Evolutionary conservation across 2,329 filamentous ascomycete species (phyloP).

Genomic region (Teratosphaeria gauchensis): DNA sequence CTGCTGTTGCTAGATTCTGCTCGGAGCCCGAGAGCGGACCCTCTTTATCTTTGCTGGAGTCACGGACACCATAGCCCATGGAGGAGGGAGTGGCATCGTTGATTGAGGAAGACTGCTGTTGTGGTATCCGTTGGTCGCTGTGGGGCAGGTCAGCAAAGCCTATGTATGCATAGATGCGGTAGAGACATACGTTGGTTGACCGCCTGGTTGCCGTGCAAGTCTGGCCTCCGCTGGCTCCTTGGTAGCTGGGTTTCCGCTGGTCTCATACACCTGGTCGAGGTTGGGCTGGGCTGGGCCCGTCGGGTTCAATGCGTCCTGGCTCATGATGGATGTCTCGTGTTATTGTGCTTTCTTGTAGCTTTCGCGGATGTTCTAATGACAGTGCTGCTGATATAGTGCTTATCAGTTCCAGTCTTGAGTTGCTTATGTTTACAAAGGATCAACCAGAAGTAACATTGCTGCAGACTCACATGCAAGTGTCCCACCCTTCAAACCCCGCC

Average conservation of each 20-base stretch:
- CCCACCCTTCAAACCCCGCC: not conserved
- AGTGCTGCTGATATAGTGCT: too few species aligned
- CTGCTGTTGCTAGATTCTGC: slow-evolving; percentile 26
- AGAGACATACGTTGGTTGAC: slow-evolving; percentile 8
- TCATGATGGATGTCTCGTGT: slow-evolving; percentile 1
- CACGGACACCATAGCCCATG: slow-evolving; percentile 34
- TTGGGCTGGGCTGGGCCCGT: slow-evolving; percentile 36
- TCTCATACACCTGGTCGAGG: slow-evolving; percentile 36
- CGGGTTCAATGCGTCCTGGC: slow-evolving; percentile 24
- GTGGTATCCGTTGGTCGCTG: slow-evolving; percentile 29
- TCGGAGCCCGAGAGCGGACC: slow-evolving; percentile 29
- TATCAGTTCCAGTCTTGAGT: not conserved
- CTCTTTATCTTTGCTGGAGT: slow-evolving; percentile 37
- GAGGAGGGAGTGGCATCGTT: slow-evolving; percentile 29
- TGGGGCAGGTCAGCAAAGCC: not conserved
- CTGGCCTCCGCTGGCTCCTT: slow-evolving; percentile 32
- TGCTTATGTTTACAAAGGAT: not conserved
- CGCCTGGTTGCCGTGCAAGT: slow-evolving; percentile 15
- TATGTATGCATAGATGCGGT: not conserved
- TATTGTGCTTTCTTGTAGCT: not conserved
- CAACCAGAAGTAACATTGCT: not conserved
- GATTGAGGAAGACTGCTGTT: slow-evolving; percentile 26
- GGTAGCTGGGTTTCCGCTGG: slow-evolving; percentile 35
- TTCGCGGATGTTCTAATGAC: not conserved
- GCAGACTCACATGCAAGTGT: not conserved